Evolutionary conservation across 495 filamentous ascomycete species (phyloP).

Genomic region (Acidiella bohemica): DNA sequence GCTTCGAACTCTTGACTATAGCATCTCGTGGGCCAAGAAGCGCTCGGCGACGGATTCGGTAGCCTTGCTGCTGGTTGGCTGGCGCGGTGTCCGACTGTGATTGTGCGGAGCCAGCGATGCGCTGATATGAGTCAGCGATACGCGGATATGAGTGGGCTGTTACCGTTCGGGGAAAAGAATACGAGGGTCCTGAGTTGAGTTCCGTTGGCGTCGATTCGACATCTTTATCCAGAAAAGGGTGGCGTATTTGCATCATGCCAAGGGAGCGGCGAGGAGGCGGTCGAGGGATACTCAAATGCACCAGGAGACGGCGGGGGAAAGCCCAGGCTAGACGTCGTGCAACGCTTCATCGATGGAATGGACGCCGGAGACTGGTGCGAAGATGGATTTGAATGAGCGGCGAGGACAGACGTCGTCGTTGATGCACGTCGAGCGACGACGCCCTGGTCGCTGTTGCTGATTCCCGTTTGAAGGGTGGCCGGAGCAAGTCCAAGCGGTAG

Average conservation of each 20-base stretch:
- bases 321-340: slow-evolving; percentile 19
- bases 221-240: slow-evolving; percentile 11
- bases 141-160: slow-evolving; percentile 12
- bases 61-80: slow-evolving; percentile 14
- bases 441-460: too few species aligned
- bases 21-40: slow-evolving; percentile 19
- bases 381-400: slow-evolving; percentile 20
- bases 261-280: slow-evolving; percentile 9
- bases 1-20: slow-evolving; percentile 21
- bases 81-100: slow-evolving; percentile 12
- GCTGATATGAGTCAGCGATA: slow-evolving; percentile 18
- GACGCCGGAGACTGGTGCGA: slow-evolving; percentile 17
- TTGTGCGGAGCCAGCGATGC: slow-evolving; percentile 16
- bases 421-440: slow-evolving; percentile 12
- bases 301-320: slow-evolving; percentile 10
- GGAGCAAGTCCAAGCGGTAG: too few species aligned
- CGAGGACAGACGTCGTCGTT: slow-evolving; percentile 16
- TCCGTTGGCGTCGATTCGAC: slow-evolving; percentile 13
- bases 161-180: slow-evolving; percentile 18
- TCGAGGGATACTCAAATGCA: slow-evolving; percentile 7
- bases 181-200: slow-evolving; percentile 16
- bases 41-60: slow-evolving; percentile 17
- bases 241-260: slow-evolving; percentile 19
- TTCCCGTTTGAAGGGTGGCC: too few species aligned
- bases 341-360: slow-evolving; percentile 17